Percentiles rank a stretch among this genome's conserved stretches.
Evolutionary conservation across 192 early-diverging fungal genomes (phyloP).

Genomic region (Pecoramyces ruminantium): DNA sequence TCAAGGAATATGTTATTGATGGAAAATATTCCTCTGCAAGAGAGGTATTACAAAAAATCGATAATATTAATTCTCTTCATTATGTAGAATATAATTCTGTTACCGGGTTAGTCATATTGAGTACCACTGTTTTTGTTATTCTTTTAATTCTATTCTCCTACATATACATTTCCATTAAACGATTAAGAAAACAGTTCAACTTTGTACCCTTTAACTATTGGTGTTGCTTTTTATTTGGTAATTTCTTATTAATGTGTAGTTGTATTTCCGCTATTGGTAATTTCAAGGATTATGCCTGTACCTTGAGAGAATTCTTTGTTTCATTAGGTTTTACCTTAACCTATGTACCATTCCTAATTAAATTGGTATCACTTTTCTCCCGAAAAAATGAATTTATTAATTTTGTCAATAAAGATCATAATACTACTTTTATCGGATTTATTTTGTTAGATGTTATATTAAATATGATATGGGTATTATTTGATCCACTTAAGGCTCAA

Average conservation of each 20-base stretch:
- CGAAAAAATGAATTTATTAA: background rate
- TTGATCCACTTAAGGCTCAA: background rate
- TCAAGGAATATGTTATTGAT: background rate
- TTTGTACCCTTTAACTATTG: background rate
- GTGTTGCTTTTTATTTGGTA: background rate
- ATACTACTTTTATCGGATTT: background rate
- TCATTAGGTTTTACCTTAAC: background rate
- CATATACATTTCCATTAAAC: background rate
- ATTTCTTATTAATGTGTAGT: background rate
- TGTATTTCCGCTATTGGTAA: background rate
- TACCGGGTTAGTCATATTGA: background rate
- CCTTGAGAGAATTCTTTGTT: background rate
- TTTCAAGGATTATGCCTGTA: background rate
- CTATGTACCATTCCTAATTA: background rate
- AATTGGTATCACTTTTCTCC: background rate
- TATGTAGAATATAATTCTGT: background rate
- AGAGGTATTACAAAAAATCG: background rate
- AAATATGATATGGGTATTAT: background rate
- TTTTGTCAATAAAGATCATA: background rate
- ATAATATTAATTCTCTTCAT: background rate
- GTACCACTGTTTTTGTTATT: background rate
- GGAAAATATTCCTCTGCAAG: background rate
- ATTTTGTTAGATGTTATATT: background rate
- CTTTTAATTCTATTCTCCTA: background rate
- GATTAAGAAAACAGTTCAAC: background rate